These are phyloP conservation scores for Heliocybe sulcata DNA, from an alignment of 1,284 basidiomycete species.

Conservation along the genomic window DNA sequence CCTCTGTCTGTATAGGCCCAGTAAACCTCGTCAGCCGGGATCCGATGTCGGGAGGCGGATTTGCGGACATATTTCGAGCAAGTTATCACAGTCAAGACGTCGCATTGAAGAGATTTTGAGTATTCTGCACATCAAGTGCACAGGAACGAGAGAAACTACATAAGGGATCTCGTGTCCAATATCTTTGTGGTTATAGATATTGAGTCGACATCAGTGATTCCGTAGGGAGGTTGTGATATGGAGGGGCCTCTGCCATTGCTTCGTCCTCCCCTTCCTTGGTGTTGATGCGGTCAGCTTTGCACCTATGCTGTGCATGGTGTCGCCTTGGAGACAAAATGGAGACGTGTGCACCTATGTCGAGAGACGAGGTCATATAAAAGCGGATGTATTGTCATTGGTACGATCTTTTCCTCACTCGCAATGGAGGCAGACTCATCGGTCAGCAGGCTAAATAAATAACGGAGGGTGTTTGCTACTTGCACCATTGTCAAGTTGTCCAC, in stretches of 20 bases:
- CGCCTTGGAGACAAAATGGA: slow-evolving; percentile 2
- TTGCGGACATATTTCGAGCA: slow-evolving; percentile 12
- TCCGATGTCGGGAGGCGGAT: slow-evolving; percentile 11
- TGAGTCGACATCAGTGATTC: neutral
- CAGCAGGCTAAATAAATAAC: slow-evolving; percentile 7
- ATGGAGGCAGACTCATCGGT: no score
- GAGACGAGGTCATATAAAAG: no score
- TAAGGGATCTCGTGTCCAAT: no score
- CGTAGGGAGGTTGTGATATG: slow-evolving; percentile 3
- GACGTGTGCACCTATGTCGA: neutral
- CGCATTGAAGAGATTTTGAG: slow-evolving; percentile 15
- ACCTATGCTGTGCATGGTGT: neutral
- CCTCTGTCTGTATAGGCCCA: slow-evolving; percentile 12
- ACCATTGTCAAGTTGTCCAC: slow-evolving; percentile 8
- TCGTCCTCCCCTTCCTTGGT: slow-evolving; percentile 4
- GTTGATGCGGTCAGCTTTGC: neutral
- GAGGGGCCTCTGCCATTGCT: neutral
- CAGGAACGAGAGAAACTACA: no score
- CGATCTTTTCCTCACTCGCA: no score
- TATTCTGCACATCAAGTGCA: no score
- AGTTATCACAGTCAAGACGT: slow-evolving; percentile 10
- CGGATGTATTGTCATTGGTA: no score
- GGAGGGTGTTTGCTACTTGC: slow-evolving; percentile 10
- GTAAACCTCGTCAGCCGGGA: slow-evolving; percentile 8
- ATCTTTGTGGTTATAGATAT: no score